Evolutionary conservation across 352 stramenopile species (phyloP).

Genomic region (Phytophthora macrochlamydospora): DNA sequence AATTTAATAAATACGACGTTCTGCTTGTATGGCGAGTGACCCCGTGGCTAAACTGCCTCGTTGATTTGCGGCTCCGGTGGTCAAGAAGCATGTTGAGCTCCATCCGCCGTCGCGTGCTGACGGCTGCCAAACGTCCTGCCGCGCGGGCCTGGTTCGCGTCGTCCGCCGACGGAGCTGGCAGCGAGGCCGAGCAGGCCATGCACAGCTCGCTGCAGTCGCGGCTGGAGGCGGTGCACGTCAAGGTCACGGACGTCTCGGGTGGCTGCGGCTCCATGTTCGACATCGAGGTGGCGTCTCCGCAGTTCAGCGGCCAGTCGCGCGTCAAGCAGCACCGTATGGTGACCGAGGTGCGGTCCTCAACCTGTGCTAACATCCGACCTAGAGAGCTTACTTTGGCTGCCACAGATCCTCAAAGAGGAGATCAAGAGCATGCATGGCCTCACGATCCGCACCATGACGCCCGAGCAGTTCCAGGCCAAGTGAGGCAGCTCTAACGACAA

Average conservation of each 20-base stretch:
- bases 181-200: conserved; percentile 75
- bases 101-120: conserved; percentile 30
- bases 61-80: conserved; percentile 1
- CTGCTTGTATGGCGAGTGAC: too few relatives aligned
- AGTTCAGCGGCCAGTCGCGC: conserved; percentile 80
- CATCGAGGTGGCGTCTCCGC: conserved; percentile 81
- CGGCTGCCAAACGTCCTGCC: conserved; percentile 19
- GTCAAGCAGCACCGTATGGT: conserved; percentile 91
- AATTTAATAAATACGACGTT: too few relatives aligned
- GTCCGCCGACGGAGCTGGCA: conserved; percentile 22
- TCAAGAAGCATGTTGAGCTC: conserved; percentile 23
- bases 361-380: too few relatives aligned
- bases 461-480: conserved; percentile 74
- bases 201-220: conserved; percentile 54
- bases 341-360: conserved; percentile 58
- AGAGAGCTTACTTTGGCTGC: not conserved
- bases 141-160: conserved; percentile 21
- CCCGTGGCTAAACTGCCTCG: too few relatives aligned
- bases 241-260: conserved; percentile 87
- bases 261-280: conserved; percentile 91
- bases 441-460: conserved; percentile 83
- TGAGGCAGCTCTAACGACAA: conserved; percentile 14
- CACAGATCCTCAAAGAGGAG: conserved; percentile 79
- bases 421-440: conserved; percentile 89
- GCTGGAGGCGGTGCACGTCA: conserved; percentile 79